Percentiles rank a stretch among this genome's conserved stretches.
Conservation (phyloP, 257 asterid genomes). For the Paulownia fortunei region DNA sequence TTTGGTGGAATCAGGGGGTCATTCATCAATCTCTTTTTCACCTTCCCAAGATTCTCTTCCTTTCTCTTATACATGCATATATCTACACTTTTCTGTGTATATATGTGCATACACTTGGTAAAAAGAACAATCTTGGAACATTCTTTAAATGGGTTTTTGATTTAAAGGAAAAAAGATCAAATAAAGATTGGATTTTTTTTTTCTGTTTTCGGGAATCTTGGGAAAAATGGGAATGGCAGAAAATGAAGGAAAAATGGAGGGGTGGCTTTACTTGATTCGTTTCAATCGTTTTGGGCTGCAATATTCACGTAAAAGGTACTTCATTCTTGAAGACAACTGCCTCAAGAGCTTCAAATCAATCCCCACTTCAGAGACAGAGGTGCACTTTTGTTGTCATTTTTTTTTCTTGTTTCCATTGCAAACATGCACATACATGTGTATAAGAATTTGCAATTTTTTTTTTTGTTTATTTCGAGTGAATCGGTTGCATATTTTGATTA, state of each 20-base stretch:
- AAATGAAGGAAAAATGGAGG: slow-evolving; percentile 76
- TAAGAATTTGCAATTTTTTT: background rate
- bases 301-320: slow-evolving; percentile 85
- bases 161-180: background rate
- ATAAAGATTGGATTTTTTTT: slow-evolving; percentile 41
- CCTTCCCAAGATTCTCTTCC: slow-evolving; percentile 39
- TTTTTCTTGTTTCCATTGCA: background rate
- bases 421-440: slow-evolving; percentile 17
- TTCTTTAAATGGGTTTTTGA: slow-evolving; percentile 38
- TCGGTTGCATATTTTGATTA: background rate
- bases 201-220: slow-evolving; percentile 1
- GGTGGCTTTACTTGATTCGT: slow-evolving; percentile 88
- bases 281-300: slow-evolving; percentile 77
- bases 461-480: background rate
- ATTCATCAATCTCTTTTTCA: slow-evolving; percentile 35
- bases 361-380: slow-evolving; percentile 70
- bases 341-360: slow-evolving; percentile 85
- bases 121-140: slow-evolving; percentile 24
- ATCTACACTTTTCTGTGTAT: slow-evolving; percentile 17
- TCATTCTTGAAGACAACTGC: slow-evolving; percentile 78
- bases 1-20: slow-evolving; percentile 74
- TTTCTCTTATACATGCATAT: slow-evolving; percentile 1
- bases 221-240: slow-evolving; percentile 47
- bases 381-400: slow-evolving; percentile 18
- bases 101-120: slow-evolving; percentile 25